Conservation (phyloP, 345 rosid genomes). For the Rubroshorea leprosula region DNA sequence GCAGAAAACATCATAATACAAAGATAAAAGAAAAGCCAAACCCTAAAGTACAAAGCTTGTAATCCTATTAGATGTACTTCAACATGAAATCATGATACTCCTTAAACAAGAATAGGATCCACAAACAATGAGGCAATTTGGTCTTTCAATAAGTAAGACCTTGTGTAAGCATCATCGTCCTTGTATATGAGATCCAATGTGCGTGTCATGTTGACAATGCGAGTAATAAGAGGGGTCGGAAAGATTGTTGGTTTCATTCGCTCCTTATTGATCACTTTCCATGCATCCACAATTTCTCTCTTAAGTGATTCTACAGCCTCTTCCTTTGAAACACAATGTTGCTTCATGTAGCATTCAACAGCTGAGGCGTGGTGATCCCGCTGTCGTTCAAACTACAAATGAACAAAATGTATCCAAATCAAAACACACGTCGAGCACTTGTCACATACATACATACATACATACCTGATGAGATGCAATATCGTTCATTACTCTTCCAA, state of each 20-base stretch:
- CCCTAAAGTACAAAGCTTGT: too few relatives aligned
- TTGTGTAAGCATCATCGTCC: slow-evolving; percentile 19
- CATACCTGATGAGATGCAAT: slow-evolving; percentile 5
- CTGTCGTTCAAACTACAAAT: slow-evolving; percentile 20
- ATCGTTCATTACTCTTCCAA: slow-evolving; percentile 20
- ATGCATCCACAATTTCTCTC: too few relatives aligned
- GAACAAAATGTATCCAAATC: background rate
- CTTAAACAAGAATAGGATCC: slow-evolving; percentile 1
- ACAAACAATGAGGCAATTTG: slow-evolving; percentile 4
- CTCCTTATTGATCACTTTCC: slow-evolving; percentile 30
- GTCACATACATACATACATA: background rate
- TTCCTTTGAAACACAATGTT: too few relatives aligned
- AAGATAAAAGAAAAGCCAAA: too few relatives aligned
- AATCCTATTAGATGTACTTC: too few relatives aligned
- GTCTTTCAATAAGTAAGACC: slow-evolving; percentile 1
- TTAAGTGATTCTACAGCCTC: too few relatives aligned
- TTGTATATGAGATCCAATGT: slow-evolving; percentile 18
- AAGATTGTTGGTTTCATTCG: slow-evolving; percentile 6
- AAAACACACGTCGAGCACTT: background rate
- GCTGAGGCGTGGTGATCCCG: slow-evolving; percentile 15
- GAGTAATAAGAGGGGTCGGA: slow-evolving; percentile 3
- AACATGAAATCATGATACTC: too few relatives aligned
- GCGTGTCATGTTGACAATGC: slow-evolving; percentile 16
- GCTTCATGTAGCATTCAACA: slow-evolving; percentile 27
- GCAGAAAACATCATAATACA: too few relatives aligned